phyloP scores from a whole-genome alignment of 1,139 yeast species.

The Pichia sorboxylosa region DNA sequence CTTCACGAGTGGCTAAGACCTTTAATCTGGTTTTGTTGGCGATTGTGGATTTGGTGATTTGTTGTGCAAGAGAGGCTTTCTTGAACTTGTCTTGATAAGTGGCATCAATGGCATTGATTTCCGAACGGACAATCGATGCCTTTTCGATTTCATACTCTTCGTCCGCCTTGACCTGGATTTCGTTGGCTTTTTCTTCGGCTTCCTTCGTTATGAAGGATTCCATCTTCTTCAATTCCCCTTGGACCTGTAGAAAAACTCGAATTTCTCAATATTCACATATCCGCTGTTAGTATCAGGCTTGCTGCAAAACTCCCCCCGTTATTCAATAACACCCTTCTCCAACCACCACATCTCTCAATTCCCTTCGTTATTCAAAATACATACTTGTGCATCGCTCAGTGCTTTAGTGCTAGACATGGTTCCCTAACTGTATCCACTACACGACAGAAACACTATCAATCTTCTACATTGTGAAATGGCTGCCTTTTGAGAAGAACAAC shows the following conservation, averaged over 20 bases:
- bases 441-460: too few species aligned
- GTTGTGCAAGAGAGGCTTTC: constrained; percentile 87
- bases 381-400: constrained; percentile 32
- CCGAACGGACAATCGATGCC: constrained; percentile 86
- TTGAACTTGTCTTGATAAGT: constrained; percentile 74
- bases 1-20: constrained; percentile 78
- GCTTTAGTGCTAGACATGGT: constrained; percentile 27
- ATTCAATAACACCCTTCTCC: not conserved
- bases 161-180: constrained; percentile 88
- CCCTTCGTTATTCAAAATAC: constrained; percentile 15
- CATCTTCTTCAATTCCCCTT: constrained; percentile 93
- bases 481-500: too few species aligned
- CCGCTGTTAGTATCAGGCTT: not conserved
- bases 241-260: constrained; percentile 45
- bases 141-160: constrained; percentile 98
- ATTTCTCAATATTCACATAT: not conserved
- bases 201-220: constrained; percentile 97
- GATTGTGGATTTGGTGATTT: constrained; percentile 88
- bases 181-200: constrained; percentile 97
- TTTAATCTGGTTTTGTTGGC: constrained; percentile 91
- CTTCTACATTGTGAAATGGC: too few species aligned
- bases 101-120: constrained; percentile 78
- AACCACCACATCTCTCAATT: not conserved
- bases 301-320: not conserved
- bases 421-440: too few species aligned